Evolutionary conservation across 1,139 yeast genomes (phyloP), one percentile per base, ranked within the genome.

Genomic region (Zygoascus meyerae): DNA sequence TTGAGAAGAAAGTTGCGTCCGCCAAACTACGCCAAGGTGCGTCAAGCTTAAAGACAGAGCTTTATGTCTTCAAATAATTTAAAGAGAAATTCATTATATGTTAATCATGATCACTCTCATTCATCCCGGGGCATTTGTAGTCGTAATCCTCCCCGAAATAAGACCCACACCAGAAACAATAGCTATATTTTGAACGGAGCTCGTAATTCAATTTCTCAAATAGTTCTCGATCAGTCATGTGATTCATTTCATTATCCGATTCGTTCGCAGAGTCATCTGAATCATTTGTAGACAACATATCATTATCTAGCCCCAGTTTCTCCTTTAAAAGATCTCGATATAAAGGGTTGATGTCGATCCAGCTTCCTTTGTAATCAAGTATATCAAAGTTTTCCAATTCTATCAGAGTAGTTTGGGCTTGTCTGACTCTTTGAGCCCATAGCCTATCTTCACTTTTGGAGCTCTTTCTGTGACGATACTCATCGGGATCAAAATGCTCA

Each of bases 21-120:
- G 7, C 98, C 98, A 35, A 89, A 86, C 62, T 92, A 94, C 65
- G 97, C 97, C n/a, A 92, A 92, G 63, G 97, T 92, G 43, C 97
- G 86, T 64, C 94, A 83, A 53, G 80, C 68, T 34, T 66, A 52
- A 50, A 9, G 9, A 16, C 10, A 17, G 12, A 31, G n/a, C 18
- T 8, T 31, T 30, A 5, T 31, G 11, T 14, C 6, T 17, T 14
- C 16, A n/a, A n/a, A n/a, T n/a, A n/a, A n/a, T n/a, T n/a, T n/a
- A n/a, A n/a, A n/a, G n/a, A n/a, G n/a, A n/a, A n/a, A n/a, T n/a
- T n/a, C n/a, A n/a, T n/a, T n/a, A n/a, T n/a, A n/a, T n/a, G n/a
- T n/a, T n/a, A n/a, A n/a, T 43, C 49, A 49, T 75, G 80, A 41
- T 69, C 78, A 11, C 61, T 68, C 50, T 71, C 74, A 3, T 54